Evolutionary conservation across 2,329 filamentous ascomycete genomes (phyloP), one percentile per base, ranked within the genome.

Genomic region (Sordariomycetes sp.): DNA sequence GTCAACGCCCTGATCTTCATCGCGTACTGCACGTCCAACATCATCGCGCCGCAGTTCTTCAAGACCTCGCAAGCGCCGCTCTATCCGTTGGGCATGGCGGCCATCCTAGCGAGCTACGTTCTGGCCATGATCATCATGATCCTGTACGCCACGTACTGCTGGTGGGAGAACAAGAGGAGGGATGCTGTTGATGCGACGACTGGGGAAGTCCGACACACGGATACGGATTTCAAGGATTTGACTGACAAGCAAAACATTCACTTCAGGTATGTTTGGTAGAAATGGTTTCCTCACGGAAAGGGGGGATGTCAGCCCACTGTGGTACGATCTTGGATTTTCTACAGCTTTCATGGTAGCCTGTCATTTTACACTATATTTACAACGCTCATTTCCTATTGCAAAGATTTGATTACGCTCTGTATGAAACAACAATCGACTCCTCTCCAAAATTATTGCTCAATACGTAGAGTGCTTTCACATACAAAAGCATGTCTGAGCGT

Each of bases 1-100:
- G 49, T 55, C 2, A 68, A 68, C 15, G 50, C 68, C 2, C 49
- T 66, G 10, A 52, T 68, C 1, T 61, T 70, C 28, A 53, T 70
- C 5, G 64, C 63, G 0, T 73, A 54, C 30, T 54, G 51, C 20
- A 29, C 46, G 0, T 54, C 54, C 2, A 65, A 64, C 32, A 59
- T 65, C 32, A 52, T 63, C 5, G 59, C 50, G 0, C 61, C 62
- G 0, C 50, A 59, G 32, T 61, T 61, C 16, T 66, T 64, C 45
- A 49, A 51, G 20, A 35, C 53, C 0, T 35, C 43, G 0, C 53
- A 62, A 30, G 49, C 52, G 0, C 59, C 51, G 0, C 37, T 46
- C 2, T 63, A 61, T 38, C 36, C 47, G 2, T 46, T 57, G 2
- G 58, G 47, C 2, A 50, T 56, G 10, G 47, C 15, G 8, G 42